Conservation (phyloP, 306 rosid species). For the Phaseolus lunatus region DNA sequence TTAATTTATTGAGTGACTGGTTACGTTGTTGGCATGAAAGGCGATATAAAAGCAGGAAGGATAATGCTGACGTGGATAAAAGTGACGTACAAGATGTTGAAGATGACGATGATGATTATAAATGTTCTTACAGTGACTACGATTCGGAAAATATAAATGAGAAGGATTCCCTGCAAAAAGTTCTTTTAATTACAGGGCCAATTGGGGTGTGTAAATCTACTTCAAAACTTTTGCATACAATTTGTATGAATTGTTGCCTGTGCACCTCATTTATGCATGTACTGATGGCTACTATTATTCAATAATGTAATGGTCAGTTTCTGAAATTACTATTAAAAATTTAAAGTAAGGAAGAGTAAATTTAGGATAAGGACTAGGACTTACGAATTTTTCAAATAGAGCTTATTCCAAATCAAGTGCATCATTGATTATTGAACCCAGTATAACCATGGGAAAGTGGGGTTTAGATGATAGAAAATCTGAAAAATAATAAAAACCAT, state of each 20-base stretch:
- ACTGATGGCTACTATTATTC: conserved; percentile 29
- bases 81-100: conserved; percentile 43
- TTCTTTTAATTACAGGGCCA: conserved; percentile 90
- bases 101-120: conserved; percentile 49
- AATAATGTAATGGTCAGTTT: conserved; percentile 12
- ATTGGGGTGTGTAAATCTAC: conserved; percentile 69
- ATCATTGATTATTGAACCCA: neutral
- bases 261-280: conserved; percentile 27
- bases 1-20: conserved; percentile 81
- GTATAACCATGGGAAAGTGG: conserved; percentile 8
- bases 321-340: conserved; percentile 27
- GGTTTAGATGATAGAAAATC: conserved; percentile 10
- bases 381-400: conserved; percentile 22
- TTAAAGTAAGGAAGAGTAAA: neutral
- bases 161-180: conserved; percentile 69
- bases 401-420: conserved; percentile 8
- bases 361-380: conserved; percentile 1
- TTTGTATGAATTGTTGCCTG: conserved; percentile 34
- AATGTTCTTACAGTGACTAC: conserved; percentile 63
- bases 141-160: conserved; percentile 64
- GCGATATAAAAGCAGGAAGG: conserved; percentile 54
- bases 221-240: conserved; percentile 22
- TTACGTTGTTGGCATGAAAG: conserved; percentile 75
- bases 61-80: conserved; percentile 45
- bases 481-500: conserved; percentile 4